Evolutionary conservation across 2,329 filamentous ascomycete species (phyloP), one percentile per base, ranked within the genome.

Genomic region (Colletotrichum higginsianum): DNA sequence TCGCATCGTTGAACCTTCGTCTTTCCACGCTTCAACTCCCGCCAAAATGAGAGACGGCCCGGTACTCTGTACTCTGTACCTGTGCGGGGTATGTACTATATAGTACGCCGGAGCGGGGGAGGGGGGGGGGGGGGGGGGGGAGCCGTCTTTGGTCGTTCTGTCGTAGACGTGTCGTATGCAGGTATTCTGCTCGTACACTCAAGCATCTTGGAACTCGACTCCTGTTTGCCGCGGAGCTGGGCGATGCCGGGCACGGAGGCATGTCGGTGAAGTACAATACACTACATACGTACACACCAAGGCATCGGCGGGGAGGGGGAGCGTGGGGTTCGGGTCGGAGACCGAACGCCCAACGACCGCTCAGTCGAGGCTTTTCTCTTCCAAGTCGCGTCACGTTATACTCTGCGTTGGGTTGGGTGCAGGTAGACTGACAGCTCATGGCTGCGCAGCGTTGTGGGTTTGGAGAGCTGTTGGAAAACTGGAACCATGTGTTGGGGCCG

Each of bases 1-100:
- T 61, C 56, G 63, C 67, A 71, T 71, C 56, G 58, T 67, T 49
- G 67, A 35, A 57, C 56, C 67, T 67, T 56, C 50, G 26, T 30
- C 26, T 38, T 47, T 15, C 8, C 30, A 16, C 23, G 61, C 50
- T 18, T 38, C 18, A 62, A 60, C 49, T 69, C 18, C n/a, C 30
- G 26, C 42, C 15, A 30, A 66, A 21, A 26, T 18, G 40, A 44
- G 26, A 30, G 26, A 30, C 26, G 26, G 26, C 26, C 26, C 26
- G 26, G 26, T 30, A 30, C 26, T 30, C 26, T 30, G 26, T 30
- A 30, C 26, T 30, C 26, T 21, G 21, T 8, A 2, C 30, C 46
- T 66, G 30, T 35, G 61, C 55, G 64, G 67, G 57, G 67, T 38
- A 61, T 40, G 44, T 21, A 26, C 11, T n/a, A 21, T 35, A 66